Percentiles rank a stretch among this genome's conserved stretches.
These are phyloP conservation scores for Pelargonium cotyledonis DNA, from an alignment of 441 rosid species.

Conservation along the genomic window DNA sequence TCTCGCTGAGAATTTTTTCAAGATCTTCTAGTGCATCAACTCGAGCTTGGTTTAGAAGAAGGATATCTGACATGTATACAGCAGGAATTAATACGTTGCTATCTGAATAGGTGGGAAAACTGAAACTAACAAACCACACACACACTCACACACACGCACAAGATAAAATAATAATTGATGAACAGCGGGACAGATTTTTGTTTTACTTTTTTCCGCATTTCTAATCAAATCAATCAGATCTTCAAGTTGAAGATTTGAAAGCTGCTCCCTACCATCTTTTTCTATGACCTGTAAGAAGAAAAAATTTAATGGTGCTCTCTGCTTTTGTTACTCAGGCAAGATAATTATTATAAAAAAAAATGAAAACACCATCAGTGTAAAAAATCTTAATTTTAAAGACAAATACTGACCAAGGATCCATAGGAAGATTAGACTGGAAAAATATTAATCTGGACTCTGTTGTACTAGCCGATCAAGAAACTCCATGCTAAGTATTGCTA, in stretches of 20 bases:
- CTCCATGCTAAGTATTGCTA: too few relatives aligned
- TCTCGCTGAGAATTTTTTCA: conserved; percentile 57
- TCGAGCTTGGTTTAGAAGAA: conserved; percentile 81
- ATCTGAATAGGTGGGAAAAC: conserved; percentile 7
- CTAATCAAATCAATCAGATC: conserved; percentile 71
- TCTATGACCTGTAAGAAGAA: conserved; percentile 40
- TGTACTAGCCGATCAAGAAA: too few relatives aligned
- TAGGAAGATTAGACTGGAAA: too few relatives aligned
- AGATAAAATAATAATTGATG: conserved; percentile 7
- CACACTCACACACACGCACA: conserved; percentile 6
- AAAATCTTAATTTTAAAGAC: neutral
- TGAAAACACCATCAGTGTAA: neutral
- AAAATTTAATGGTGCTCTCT: neutral
- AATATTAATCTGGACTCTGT: too few relatives aligned
- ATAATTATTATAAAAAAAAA: neutral
- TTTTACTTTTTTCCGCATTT: conserved; percentile 77
- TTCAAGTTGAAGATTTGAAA: conserved; percentile 46
- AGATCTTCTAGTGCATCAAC: conserved; percentile 70
- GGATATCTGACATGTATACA: conserved; percentile 48
- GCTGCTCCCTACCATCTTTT: conserved; percentile 38
- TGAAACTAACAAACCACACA: neutral
- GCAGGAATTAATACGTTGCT: conserved; percentile 9
- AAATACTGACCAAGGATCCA: too few relatives aligned
- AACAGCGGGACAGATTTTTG: conserved; percentile 2
- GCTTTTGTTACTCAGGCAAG: neutral